Percentiles rank a stretch among this genome's conserved stretches.
Evolutionary conservation across 2,329 filamentous ascomycete species (phyloP).

Genomic region (Tolypocladium capitatum): DNA sequence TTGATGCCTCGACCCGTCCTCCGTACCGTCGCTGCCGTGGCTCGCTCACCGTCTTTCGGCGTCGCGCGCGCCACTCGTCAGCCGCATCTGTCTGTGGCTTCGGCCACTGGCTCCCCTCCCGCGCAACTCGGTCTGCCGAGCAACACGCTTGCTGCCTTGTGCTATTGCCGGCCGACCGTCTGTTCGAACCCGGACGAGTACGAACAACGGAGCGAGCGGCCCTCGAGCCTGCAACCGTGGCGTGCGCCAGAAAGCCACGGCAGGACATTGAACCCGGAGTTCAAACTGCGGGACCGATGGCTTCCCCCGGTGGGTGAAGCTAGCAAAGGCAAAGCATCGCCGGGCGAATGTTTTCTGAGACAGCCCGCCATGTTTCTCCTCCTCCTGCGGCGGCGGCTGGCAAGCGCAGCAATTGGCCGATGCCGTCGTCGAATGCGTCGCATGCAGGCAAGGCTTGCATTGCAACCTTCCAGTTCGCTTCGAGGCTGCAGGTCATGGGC

Average conservation of each 20-base stretch:
- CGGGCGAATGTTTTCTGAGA: not conserved
- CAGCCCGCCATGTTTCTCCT: not conserved
- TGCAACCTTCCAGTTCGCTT: not conserved
- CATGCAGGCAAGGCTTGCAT: not conserved
- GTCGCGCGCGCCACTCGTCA: not conserved
- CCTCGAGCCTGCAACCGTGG: not conserved
- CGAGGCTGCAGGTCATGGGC: not conserved
- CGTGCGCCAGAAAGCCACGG: not conserved
- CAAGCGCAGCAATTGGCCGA: not conserved
- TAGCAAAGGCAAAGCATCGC: not conserved
- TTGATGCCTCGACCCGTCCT: too few relatives aligned
- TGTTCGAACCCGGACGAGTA: not conserved
- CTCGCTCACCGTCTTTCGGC: not conserved
- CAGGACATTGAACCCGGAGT: not conserved
- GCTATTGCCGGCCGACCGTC: not conserved
- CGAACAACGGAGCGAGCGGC: not conserved
- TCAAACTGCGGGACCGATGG: not conserved
- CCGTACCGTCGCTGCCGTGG: too few relatives aligned
- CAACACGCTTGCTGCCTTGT: not conserved
- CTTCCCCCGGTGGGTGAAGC: not conserved
- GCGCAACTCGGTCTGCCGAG: too few relatives aligned
- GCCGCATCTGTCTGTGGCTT: not conserved
- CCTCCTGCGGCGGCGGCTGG: not conserved
- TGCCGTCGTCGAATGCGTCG: not conserved
- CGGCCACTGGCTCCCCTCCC: too few relatives aligned